A percentile compares a stretch with the other conserved stretches of the same genome.
phyloP scores from a whole-genome alignment of 2,329 filamentous ascomycete genomes.

The Aspergillus carbonarius region DNA sequence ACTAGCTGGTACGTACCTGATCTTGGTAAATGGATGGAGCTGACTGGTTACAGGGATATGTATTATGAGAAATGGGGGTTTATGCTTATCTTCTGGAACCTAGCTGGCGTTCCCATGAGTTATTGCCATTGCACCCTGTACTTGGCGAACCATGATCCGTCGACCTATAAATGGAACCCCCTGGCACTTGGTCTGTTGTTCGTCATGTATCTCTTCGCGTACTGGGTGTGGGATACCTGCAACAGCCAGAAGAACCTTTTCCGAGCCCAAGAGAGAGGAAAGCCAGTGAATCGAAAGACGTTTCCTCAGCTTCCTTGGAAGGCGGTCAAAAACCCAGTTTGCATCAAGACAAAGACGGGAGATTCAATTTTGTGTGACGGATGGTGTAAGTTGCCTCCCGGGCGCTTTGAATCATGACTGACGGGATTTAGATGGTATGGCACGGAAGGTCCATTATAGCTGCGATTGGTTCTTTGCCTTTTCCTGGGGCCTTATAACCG shows the following conservation, averaged over 20 bases:
- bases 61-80: constrained; percentile 96
- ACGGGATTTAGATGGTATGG: constrained; percentile 57
- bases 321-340: constrained; percentile 73
- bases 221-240: constrained; percentile 88
- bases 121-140: constrained; percentile 94
- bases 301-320: constrained; percentile 89
- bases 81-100: constrained; percentile 97
- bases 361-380: constrained; percentile 78
- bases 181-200: constrained; percentile 63
- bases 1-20: constrained; percentile 65
- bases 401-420: neutral
- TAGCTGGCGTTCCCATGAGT: constrained; percentile 83
- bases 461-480: constrained; percentile 76
- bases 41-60: constrained; percentile 63
- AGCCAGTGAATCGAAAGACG: constrained; percentile 64
- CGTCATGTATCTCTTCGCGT: constrained; percentile 71
- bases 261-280: constrained; percentile 73
- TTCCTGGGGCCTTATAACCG: constrained; percentile 74
- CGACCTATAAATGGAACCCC: constrained; percentile 72
- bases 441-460: constrained; percentile 76
- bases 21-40: neutral
- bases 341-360: constrained; percentile 68
- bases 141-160: constrained; percentile 75
- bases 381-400: constrained; percentile 61
- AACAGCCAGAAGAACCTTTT: constrained; percentile 94